Evolutionary conservation across 768 basidiomycete species (phyloP), one percentile per base, ranked within the genome.

Genomic region (Melanogaster broomeanus): DNA sequence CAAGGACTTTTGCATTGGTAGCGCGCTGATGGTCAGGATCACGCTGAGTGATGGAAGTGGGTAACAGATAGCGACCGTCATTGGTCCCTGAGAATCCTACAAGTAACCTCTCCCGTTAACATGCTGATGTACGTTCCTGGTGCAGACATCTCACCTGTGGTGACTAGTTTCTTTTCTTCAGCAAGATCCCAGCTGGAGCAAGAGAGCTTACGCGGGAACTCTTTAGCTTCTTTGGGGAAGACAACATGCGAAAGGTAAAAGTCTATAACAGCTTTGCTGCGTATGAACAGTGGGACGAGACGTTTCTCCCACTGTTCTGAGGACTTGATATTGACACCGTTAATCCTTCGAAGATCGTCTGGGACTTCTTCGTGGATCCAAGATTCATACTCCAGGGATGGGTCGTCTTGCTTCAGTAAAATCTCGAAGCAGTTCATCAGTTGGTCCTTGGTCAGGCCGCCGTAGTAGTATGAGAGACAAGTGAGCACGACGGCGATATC

Each of bases 181-280:
- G 76, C 79, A 34, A 82, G 61, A 65, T 83, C 82, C 82, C 81
- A 82, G 0, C 73, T 73, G 2, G 75, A 77, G 12, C 80, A 76
- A 4, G 75, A 57, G n/a, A 82, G 63, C 55, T 78, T 81, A 11
- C 55, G 48, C 2, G 71, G 72, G 53, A 80, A 83, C 24, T 78
- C 72, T 43, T 76, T 79, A 0, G 76, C 79, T 40, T 74, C 73
- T 28, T 70, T 76, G 4, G 80, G 81, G 49, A 83, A 80, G 3
- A 83, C 79, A 1, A 77, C 58, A 13, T 64, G 58, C 0, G 72
- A 59, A 15, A 82, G 64, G 60, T 67, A 83, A 57, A 82, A 82
- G 25, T 81, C 67, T 18, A 83, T 56, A 2, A 70, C 68, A 0
- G 65, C 61, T 39, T 68, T 62, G 46, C 78, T 80, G 18, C 51